Conservation (phyloP, 345 rosid genomes). For the Boechera divaricarpa region DNA sequence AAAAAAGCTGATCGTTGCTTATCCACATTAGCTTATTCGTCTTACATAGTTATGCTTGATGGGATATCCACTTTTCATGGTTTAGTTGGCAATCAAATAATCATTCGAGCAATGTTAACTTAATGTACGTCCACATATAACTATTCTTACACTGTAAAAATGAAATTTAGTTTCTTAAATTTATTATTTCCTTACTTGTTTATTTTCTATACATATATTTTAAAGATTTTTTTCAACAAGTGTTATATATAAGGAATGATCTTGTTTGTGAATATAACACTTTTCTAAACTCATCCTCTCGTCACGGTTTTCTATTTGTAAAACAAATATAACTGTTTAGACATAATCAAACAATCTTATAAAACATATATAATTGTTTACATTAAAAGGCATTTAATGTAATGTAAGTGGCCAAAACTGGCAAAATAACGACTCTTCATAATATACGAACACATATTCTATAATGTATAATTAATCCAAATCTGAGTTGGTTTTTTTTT, state of each 20-base stretch:
- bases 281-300: not conserved
- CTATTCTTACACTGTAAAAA: no score
- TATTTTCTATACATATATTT: no score
- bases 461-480: not conserved
- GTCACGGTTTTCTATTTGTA: not conserved
- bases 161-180: no score
- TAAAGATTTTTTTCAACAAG: not conserved
- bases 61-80: not conserved
- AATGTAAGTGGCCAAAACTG: slow-evolving; percentile 1
- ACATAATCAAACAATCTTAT: not conserved
- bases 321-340: not conserved
- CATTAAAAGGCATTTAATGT: not conserved
- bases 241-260: not conserved
- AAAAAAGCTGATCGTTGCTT: no score
- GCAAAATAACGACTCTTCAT: slow-evolving; percentile 4
- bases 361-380: not conserved
- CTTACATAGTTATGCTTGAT: not conserved
- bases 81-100: not conserved
- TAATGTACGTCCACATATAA: no score
- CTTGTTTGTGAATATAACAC: not conserved
- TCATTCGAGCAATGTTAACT: no score
- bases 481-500: slow-evolving; percentile 22
- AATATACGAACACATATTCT: not conserved
- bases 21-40: no score
- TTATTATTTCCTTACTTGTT: no score